phyloP scores from a whole-genome alignment of 768 basidiomycete species.

The Amyloporia xantha region DNA sequence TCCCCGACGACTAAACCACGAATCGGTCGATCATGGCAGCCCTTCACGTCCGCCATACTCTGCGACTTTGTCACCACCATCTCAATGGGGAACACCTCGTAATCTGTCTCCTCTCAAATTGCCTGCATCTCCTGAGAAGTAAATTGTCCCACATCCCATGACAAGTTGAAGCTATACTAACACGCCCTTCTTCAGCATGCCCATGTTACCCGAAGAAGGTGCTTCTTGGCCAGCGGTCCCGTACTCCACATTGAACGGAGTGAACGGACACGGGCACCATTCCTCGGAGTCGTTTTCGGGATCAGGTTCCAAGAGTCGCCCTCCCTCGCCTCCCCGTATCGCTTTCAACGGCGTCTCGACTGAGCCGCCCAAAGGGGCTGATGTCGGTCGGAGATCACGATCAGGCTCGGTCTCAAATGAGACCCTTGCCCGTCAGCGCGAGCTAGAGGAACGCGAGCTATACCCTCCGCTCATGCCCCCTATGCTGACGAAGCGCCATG shows the following conservation, averaged over 20 bases:
- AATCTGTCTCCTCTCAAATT: slow-evolving; percentile 2
- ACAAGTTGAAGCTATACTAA: too few species aligned
- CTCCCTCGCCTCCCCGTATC: slow-evolving; percentile 51
- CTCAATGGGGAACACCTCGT: slow-evolving; percentile 9
- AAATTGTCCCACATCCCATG: too few species aligned
- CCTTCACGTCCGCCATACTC: slow-evolving; percentile 12
- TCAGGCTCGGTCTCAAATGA: slow-evolving; percentile 37
- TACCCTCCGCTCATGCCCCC: slow-evolving; percentile 37
- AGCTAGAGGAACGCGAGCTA: slow-evolving; percentile 41
- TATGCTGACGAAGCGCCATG: slow-evolving; percentile 15
- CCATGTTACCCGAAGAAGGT: slow-evolving; percentile 7
- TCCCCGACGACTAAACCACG: slow-evolving; percentile 17
- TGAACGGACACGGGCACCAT: slow-evolving; percentile 1
- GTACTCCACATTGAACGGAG: slow-evolving; percentile 28
- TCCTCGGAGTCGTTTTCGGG: background rate
- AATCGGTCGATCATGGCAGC: slow-evolving; percentile 15
- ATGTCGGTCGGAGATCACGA: slow-evolving; percentile 20
- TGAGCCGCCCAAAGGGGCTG: slow-evolving; percentile 42
- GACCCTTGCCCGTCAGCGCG: slow-evolving; percentile 35
- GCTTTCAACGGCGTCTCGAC: slow-evolving; percentile 67
- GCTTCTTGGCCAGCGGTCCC: slow-evolving; percentile 39
- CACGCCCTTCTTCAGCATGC: slow-evolving; percentile 7
- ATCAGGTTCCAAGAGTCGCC: slow-evolving; percentile 25
- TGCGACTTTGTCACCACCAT: slow-evolving; percentile 10
- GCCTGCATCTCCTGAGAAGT: background rate